phyloP scores from a whole-genome alignment of 345 rosid genomes.

The Mangifera indica region DNA sequence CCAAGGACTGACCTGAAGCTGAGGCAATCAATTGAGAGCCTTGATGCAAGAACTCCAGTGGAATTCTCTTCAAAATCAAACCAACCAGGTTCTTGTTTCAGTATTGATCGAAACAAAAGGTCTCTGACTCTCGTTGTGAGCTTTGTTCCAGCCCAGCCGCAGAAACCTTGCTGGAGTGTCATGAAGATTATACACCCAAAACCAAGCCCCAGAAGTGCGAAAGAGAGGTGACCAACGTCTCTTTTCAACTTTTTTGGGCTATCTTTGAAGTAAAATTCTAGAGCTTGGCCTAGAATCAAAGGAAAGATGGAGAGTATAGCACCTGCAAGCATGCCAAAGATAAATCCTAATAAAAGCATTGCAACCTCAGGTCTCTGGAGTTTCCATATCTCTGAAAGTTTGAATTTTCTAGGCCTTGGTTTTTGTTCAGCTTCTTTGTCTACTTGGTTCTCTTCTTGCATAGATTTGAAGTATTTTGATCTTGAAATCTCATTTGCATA shows the following conservation, averaged over 20 bases:
- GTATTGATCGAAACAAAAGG: constrained; percentile 49
- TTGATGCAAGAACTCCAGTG: constrained; percentile 53
- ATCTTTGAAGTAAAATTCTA: constrained; percentile 38
- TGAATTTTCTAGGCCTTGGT: constrained; percentile 27
- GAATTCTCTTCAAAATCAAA: constrained; percentile 63
- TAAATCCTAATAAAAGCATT: constrained; percentile 47
- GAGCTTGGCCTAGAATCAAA: constrained; percentile 55
- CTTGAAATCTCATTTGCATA: constrained; percentile 30
- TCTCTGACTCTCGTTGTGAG: constrained; percentile 50
- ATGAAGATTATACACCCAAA: constrained; percentile 47
- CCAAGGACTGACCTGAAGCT: constrained; percentile 62
- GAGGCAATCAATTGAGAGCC: constrained; percentile 49
- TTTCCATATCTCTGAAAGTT: constrained; percentile 48
- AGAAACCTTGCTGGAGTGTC: constrained; percentile 72
- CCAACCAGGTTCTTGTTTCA: constrained; percentile 75
- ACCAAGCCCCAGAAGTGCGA: constrained; percentile 52
- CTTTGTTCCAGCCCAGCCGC: constrained; percentile 70
- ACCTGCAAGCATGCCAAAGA: constrained; percentile 48
- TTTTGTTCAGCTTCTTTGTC: constrained; percentile 33
- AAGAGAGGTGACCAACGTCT: constrained; percentile 37
- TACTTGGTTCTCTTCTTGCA: constrained; percentile 25
- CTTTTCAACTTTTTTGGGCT: constrained; percentile 24
- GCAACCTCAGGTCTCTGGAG: constrained; percentile 57
- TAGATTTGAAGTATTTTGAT: constrained; percentile 37
- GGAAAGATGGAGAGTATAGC: constrained; percentile 67